Evolutionary conservation across 768 basidiomycete species (phyloP).

Genomic region (Phlebiopsis gigantea): DNA sequence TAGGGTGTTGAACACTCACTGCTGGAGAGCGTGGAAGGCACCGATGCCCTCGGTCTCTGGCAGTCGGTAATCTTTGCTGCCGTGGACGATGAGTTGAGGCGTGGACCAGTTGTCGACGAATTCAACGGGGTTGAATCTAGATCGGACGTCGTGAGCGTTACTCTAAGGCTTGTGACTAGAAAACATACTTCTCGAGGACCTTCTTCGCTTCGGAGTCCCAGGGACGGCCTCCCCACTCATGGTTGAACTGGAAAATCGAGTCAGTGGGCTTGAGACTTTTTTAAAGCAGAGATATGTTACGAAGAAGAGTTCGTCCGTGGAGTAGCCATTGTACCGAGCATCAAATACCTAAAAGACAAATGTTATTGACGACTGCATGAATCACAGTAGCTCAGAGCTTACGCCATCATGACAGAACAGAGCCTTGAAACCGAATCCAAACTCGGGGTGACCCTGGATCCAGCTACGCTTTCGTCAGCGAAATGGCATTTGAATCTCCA

Average conservation of each 20-base stretch:
- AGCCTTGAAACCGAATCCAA: conserved; percentile 84
- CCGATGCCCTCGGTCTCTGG: conserved; percentile 81
- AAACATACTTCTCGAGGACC: conserved; percentile 49
- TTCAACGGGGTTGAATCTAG: conserved; percentile 75
- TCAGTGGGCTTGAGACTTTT: background rate
- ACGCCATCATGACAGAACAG: conserved; percentile 88
- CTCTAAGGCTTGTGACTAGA: no score
- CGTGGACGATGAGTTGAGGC: conserved; percentile 80
- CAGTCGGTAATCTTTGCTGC: conserved; percentile 84
- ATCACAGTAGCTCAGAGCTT: conserved; percentile 28
- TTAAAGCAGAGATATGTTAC: no score
- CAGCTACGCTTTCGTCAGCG: conserved; percentile 48
- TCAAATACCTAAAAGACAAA: conserved; percentile 57
- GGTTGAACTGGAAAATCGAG: conserved; percentile 57
- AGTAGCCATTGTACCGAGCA: conserved; percentile 72
- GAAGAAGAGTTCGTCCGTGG: conserved; percentile 91
- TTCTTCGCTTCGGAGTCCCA: conserved; percentile 59
- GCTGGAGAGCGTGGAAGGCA: conserved; percentile 81
- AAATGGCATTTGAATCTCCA: no score
- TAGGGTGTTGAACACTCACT: conserved; percentile 44
- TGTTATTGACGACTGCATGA: background rate
- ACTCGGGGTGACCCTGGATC: conserved; percentile 94
- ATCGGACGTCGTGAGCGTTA: background rate
- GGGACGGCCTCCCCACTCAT: conserved; percentile 81
- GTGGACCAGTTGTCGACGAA: conserved; percentile 83